phyloP scores from a whole-genome alignment of 495 filamentous ascomycete genomes.

The Neurospora africana region DNA sequence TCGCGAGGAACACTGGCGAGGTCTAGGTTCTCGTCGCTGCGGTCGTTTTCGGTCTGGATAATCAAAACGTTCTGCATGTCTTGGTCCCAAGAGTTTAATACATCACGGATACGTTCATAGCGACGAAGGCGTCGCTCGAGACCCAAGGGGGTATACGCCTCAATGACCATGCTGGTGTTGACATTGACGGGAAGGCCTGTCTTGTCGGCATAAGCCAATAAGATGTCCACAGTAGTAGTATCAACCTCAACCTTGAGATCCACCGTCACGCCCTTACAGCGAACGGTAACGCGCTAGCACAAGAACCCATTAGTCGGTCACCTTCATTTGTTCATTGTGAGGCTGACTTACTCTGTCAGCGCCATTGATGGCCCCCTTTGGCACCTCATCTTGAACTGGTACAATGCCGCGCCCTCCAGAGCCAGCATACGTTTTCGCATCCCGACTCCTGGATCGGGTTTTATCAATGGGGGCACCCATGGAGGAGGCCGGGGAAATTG shows the following conservation, averaged over 20 bases:
- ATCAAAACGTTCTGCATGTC: slow-evolving; percentile 63
- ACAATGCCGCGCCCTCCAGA: slow-evolving; percentile 34
- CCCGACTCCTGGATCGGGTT: slow-evolving; percentile 17
- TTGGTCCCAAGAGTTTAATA: slow-evolving; percentile 84
- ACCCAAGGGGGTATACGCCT: slow-evolving; percentile 65
- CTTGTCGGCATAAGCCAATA: slow-evolving; percentile 45
- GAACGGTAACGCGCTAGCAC: slow-evolving; percentile 50
- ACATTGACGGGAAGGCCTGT: slow-evolving; percentile 48
- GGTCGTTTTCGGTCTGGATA: slow-evolving; percentile 31
- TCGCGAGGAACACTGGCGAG: slow-evolving; percentile 43
- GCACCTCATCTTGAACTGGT: slow-evolving; percentile 60
- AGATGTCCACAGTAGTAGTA: slow-evolving; percentile 64
- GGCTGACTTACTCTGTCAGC: slow-evolving; percentile 51
- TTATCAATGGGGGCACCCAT: not conserved
- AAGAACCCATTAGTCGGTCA: slow-evolving; percentile 4
- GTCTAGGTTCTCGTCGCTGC: slow-evolving; percentile 31
- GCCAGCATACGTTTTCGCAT: slow-evolving; percentile 2
- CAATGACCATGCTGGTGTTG: slow-evolving; percentile 54
- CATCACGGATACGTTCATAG: slow-evolving; percentile 79
- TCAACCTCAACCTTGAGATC: slow-evolving; percentile 57
- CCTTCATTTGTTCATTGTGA: slow-evolving; percentile 1
- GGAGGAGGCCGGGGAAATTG: slow-evolving; percentile 17
- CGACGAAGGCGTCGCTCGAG: slow-evolving; percentile 73
- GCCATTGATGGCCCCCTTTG: slow-evolving; percentile 73
- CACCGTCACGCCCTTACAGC: slow-evolving; percentile 51